Conservation (phyloP, 2,329 filamentous ascomycete genomes). For the Huntiella abstrusa region DNA sequence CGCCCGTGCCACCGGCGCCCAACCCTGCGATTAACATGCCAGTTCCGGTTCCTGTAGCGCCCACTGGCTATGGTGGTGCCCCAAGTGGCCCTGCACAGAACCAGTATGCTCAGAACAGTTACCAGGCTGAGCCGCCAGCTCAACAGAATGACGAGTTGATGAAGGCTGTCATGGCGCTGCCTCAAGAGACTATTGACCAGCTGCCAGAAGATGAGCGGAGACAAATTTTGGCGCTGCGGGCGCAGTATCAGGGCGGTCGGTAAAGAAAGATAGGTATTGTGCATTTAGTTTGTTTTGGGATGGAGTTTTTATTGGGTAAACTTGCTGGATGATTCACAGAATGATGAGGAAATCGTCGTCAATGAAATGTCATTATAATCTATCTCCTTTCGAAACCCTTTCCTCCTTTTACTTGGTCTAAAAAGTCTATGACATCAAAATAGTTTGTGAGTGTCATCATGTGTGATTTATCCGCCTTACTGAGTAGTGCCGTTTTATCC, state of each 20-base stretch:
- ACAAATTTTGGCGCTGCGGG: slow-evolving; percentile 63
- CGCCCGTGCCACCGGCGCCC: slow-evolving; percentile 17
- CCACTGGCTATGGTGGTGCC: background rate
- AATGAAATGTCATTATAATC: background rate
- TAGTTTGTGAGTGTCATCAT: slow-evolving; percentile 33
- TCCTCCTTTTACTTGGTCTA: slow-evolving; percentile 31
- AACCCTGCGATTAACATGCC: background rate
- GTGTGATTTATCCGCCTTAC: slow-evolving; percentile 33
- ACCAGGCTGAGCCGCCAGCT: slow-evolving; percentile 14
- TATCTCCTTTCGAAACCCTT: slow-evolving; percentile 5
- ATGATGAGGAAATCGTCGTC: background rate
- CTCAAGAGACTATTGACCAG: slow-evolving; percentile 61
- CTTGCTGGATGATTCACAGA: background rate
- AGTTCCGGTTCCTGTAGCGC: background rate
- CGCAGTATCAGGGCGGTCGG: slow-evolving; percentile 27
- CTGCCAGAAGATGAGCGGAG: slow-evolving; percentile 55
- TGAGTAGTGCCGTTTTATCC: slow-evolving; percentile 31
- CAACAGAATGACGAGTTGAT: slow-evolving; percentile 54
- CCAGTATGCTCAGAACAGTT: slow-evolving; percentile 16
- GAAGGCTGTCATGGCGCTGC: slow-evolving; percentile 62
- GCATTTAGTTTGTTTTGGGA: slow-evolving; percentile 5
- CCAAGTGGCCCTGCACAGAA: slow-evolving; percentile 18
- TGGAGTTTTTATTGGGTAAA: slow-evolving; percentile 1
- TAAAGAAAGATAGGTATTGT: background rate
- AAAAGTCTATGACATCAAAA: slow-evolving; percentile 39